Evolutionary conservation across 306 rosid species (phyloP).

Genomic region (Psophocarpus tetragonolobus): DNA sequence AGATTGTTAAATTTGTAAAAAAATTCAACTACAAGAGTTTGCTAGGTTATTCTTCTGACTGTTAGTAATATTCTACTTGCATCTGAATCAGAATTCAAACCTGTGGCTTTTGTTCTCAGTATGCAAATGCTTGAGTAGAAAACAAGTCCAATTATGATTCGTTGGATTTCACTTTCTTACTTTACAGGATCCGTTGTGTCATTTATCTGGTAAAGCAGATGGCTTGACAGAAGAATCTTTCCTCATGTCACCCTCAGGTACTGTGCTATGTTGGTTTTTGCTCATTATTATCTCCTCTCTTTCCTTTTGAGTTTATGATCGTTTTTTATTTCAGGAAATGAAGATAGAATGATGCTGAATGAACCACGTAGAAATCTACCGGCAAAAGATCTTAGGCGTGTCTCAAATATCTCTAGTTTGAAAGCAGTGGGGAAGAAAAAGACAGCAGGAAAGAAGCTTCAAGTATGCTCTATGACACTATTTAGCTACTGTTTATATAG

Average conservation of each 20-base stretch:
- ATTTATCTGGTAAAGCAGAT: constrained; percentile 40
- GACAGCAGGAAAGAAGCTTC: constrained; percentile 54
- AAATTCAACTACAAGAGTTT: not conserved
- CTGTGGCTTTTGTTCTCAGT: constrained; percentile 5
- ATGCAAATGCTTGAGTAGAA: constrained; percentile 4
- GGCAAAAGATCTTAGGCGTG: constrained; percentile 36
- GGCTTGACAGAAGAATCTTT: constrained; percentile 43
- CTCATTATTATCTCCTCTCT: constrained; percentile 6
- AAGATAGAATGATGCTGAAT: constrained; percentile 22
- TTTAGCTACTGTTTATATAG: not conserved
- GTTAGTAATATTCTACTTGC: not conserved
- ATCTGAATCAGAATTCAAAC: not conserved
- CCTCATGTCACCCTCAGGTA: constrained; percentile 48
- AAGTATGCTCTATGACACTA: constrained; percentile 19
- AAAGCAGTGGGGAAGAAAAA: constrained; percentile 54
- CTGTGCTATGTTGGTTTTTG: constrained; percentile 11
- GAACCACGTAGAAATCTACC: constrained; percentile 30
- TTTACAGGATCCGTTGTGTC: constrained; percentile 53
- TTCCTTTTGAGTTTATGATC: constrained; percentile 30
- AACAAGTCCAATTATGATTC: constrained; percentile 1
- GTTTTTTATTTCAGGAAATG: constrained; percentile 42
- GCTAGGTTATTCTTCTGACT: not conserved
- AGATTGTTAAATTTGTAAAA: not conserved
- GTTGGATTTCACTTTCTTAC: constrained; percentile 5
- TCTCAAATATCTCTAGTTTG: constrained; percentile 29